Evolutionary conservation across 1,139 yeast genomes (phyloP), one percentile per base, ranked within the genome.

Genomic region (Geotrichum restrictum): DNA sequence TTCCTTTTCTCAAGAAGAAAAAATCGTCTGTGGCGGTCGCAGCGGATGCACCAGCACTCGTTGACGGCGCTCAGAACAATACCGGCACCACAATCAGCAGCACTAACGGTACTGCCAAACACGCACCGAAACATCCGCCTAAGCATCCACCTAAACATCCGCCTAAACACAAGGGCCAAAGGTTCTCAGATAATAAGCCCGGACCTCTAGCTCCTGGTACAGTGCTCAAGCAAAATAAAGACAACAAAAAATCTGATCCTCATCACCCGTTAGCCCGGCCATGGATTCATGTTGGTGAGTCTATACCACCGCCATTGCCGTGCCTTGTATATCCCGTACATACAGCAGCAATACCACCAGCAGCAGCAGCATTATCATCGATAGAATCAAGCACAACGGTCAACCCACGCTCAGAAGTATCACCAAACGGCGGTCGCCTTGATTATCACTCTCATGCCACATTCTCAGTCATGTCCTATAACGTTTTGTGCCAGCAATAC

Each of bases 141-240:
- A 43, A 31, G 13, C 11, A 18, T 18, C 18, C 32, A 8, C 39
- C 36, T 11, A 24, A 8, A 11, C 53, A 49, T 22, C 45, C 34
- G 14, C 53, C 53, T 21, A 49, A 49, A 27, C 53, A 45, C 49
- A 49, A 49, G 31, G 53, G 53, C 19, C 45, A 32, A 11, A 21
- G 11, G 36, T 22, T 36, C 22, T 29, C 45, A n/a, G 13, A 43
- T 19, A n/a, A 34, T n/a, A 16, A n/a, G 2, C 18, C 37, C 34
- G n/a, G 6, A 34, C 14, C 37, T 7, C 5, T 24, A 24, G 29
- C 29, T 5, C 29, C 29, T 24, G 29, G 7, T 24, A 8, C 29
- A 5, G 8, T 8, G 29, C 7, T 8, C 8, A 24, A 24, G 5
- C 7, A 5, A 5, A 8, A 5, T 5, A 24, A 8, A 24, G 18